phyloP scores from a whole-genome alignment of 441 rosid species.

The Adansonia madagascariensis region DNA sequence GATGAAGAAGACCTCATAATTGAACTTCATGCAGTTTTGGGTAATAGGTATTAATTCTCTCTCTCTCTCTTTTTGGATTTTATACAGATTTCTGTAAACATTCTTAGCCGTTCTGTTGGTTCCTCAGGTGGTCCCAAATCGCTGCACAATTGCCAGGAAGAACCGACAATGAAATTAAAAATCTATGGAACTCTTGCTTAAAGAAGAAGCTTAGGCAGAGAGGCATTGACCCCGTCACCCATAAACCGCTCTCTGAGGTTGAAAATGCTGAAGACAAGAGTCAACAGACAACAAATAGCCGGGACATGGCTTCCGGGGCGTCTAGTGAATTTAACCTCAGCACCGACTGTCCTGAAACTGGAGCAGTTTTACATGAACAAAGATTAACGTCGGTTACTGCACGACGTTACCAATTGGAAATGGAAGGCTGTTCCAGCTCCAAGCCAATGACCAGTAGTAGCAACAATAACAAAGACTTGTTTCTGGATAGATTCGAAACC shows the following conservation, averaged over 20 bases:
- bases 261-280: conserved; percentile 54
- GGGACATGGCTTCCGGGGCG: conserved; percentile 33
- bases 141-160: conserved; percentile 90
- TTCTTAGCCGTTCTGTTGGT: background rate
- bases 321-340: conserved; percentile 45
- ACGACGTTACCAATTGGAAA: conserved; percentile 32
- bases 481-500: conserved; percentile 35
- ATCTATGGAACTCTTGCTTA: conserved; percentile 88
- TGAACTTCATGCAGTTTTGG: conserved; percentile 76
- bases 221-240: conserved; percentile 95
- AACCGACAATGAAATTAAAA: conserved; percentile 94
- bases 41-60: conserved; percentile 53
- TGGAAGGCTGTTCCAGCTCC: conserved; percentile 38
- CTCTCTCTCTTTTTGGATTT: background rate
- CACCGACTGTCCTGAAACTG: conserved; percentile 31
- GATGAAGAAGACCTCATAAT: conserved; percentile 73
- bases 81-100: conserved; percentile 15
- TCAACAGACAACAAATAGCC: conserved; percentile 33
- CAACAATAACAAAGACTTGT: conserved; percentile 39
- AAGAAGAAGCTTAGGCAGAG: conserved; percentile 87
- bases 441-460: conserved; percentile 24
- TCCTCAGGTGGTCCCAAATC: conserved; percentile 90
- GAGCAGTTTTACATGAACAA: conserved; percentile 25
- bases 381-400: conserved; percentile 31
- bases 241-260: conserved; percentile 66